A percentile compares a stretch with the other conserved stretches of the same genome.
These are phyloP conservation scores for Fraxinus baroniana DNA, from an alignment of 305 asterid species.

Conservation along the genomic window DNA sequence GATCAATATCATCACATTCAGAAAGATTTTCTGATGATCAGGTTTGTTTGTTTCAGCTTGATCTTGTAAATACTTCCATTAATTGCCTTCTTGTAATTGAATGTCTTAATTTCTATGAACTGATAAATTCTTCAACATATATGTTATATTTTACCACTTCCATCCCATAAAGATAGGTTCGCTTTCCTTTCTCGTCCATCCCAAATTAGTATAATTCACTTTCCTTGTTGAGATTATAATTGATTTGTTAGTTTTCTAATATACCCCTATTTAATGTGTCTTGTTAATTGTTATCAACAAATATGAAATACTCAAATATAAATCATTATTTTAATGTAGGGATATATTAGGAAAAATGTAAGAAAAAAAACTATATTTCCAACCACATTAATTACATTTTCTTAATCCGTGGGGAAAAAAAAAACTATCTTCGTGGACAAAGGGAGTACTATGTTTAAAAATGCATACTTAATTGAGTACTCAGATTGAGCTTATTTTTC, in stretches of 20 bases:
- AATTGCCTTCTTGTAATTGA: not conserved
- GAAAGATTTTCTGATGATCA: slow-evolving; percentile 87
- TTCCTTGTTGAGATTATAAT: no score
- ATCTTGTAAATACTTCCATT: not conserved
- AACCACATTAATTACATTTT: no score
- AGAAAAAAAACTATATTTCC: not conserved
- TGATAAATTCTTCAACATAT: not conserved
- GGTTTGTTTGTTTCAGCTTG: slow-evolving; percentile 37
- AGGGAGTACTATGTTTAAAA: not conserved
- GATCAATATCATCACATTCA: slow-evolving; percentile 71
- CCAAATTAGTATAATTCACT: not conserved
- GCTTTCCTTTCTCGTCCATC: not conserved
- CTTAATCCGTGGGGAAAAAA: not conserved
- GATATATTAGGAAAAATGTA: not conserved
- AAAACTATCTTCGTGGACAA: no score
- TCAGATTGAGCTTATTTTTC: not conserved
- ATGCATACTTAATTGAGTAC: not conserved
- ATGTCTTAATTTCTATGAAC: not conserved
- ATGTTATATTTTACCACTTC: not conserved
- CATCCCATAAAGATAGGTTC: not conserved
- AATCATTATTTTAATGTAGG: not conserved
- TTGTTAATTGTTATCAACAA: not conserved
- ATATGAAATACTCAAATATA: not conserved
- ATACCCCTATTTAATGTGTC: not conserved
- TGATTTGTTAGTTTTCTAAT: not conserved